A percentile compares a stretch with the other conserved stretches of the same genome.
phyloP scores from a whole-genome alignment of 2,329 filamentous ascomycete species.

The Saccharata proteae region DNA sequence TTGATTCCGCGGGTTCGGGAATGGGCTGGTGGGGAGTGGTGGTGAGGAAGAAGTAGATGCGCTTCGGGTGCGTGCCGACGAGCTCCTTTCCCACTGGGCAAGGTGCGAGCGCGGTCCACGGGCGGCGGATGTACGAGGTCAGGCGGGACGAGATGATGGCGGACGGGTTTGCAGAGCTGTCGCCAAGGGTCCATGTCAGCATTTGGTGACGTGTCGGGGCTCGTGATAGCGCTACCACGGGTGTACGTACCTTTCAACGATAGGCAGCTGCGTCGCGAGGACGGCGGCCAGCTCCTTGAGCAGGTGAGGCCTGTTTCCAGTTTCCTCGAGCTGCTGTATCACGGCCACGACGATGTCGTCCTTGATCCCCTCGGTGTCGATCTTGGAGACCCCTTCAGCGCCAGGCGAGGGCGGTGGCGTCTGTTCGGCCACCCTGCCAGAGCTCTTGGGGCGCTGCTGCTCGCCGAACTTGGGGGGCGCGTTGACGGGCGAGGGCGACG shows the following conservation, averaged over 20 bases:
- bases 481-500: slow-evolving; percentile 30
- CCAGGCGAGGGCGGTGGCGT: slow-evolving; percentile 70
- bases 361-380: slow-evolving; percentile 74
- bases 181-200: slow-evolving; percentile 14
- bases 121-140: slow-evolving; percentile 76
- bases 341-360: slow-evolving; percentile 92
- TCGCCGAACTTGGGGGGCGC: slow-evolving; percentile 34
- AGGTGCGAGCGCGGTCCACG: slow-evolving; percentile 62
- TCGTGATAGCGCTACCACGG: slow-evolving; percentile 3
- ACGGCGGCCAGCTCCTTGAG: slow-evolving; percentile 86
- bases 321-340: slow-evolving; percentile 77
- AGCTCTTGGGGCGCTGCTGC: slow-evolving; percentile 36
- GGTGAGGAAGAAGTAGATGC: slow-evolving; percentile 93
- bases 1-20: slow-evolving; percentile 49
- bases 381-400: slow-evolving; percentile 40
- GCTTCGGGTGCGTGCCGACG: slow-evolving; percentile 80
- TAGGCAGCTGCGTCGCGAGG: slow-evolving; percentile 62
- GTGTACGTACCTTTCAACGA: slow-evolving; percentile 75
- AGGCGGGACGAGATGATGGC: slow-evolving; percentile 91
- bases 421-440: slow-evolving; percentile 42
- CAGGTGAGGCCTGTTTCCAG: slow-evolving; percentile 82
- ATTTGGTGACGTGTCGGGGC: slow-evolving; percentile 8
- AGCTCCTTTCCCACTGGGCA: slow-evolving; percentile 91
- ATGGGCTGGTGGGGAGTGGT: slow-evolving; percentile 76
- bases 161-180: slow-evolving; percentile 85